Base-by-base conservation (phyloP, 2,329 filamentous ascomycete species). In the Grosmannia huntii region DNA sequence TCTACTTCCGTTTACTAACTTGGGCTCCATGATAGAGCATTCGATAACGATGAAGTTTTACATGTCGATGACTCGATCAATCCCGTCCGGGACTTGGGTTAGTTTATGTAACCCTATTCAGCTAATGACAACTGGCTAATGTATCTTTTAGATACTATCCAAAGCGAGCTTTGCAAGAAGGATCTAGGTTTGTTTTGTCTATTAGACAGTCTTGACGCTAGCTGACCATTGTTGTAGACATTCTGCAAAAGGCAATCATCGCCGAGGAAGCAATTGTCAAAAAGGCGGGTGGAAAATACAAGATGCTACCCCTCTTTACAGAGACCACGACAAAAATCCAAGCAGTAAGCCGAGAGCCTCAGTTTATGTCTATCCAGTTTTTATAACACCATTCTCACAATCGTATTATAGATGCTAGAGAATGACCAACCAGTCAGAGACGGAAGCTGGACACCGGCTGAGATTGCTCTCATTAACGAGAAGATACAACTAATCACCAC, bases 1-100 rank as follows among this genome's bases (percentile, higher is more conserved):
- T 16, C 41, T 46, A 6, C 9, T 25, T 21, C 19, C 19, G 48
- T 27, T 19, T 46, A 2, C 23, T 57, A 27, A 36, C 25, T 19
- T 33, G 3, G 38, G n/a, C 19, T 28, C 27, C 6, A 53, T 14
- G 62, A 66, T 31, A 69, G 71, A 62, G 73, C 73, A 4, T 75
- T 75, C 57, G 73, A 75, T 50, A 75, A 75, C 55, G 70, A 75
- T 57, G 68, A 75, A 57, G 72, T 75, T 16, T 61, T 75, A 57
- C 73, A 75, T 50, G 73, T 75, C n/a, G 73, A 75, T 60, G 73
- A 75, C 63, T 74, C 72, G 9, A 73, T 75, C 56, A 73, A 75
- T 62, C 73, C 73, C 21, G 70, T 74, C 23, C 67, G 73, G 5
- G 73, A 75, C 61, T 66, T 75, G 64, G 64, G 72, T 71, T 14